Base-by-base conservation (phyloP, 2,329 filamentous ascomycete species). In the Helotiales sp. region DNA sequence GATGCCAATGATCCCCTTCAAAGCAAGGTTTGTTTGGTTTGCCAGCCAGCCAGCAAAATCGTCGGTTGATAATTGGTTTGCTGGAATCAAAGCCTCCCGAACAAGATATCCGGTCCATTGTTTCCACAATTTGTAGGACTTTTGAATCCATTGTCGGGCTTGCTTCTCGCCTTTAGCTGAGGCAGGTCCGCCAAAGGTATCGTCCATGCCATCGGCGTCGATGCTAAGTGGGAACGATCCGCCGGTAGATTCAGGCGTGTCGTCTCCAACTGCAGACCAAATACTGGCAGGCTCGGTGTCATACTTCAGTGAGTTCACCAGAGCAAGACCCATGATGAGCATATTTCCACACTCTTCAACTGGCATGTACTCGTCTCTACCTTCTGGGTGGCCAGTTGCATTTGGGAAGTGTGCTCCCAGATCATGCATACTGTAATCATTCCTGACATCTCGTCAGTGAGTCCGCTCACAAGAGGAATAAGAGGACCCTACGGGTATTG, bases 1-100 rank as follows among this genome's bases (percentile, higher is more conserved):
- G 77, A 95, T 91, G 24, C 91, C 91, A 59, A 94, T 84, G 69
- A 93, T 93, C 22, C 91, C 91, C 75, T 94, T 94, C 60, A 94
- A 80, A 0, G 91, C 91, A 22, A 91, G 81, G 69, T 91, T 92
- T 2, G 89, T 91, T 75, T 91, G 88, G 37, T 91, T 84, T 28
- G 88, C 86, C 30, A 91, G 80, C 84, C 87, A 89, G 59, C 89
- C 89, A 22, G 89, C 89, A 75, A 91, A 91, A 75, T 91, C 89
- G 73, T 91, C 89, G 3, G 89, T 91, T 24, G 85, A 90, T 4
- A 91, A 82, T 77, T 92, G 89, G 66, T 90, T 90, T 34, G 84
- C 83, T 13, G 89, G 89, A 67, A 88, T 84, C 20, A 91, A 79
- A 22, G 87, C 84, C 75, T 85, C 89, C 37, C 90, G 84, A 7